Base-by-base conservation (phyloP, 345 rosid genomes). In the Eutrema japonicum region DNA sequence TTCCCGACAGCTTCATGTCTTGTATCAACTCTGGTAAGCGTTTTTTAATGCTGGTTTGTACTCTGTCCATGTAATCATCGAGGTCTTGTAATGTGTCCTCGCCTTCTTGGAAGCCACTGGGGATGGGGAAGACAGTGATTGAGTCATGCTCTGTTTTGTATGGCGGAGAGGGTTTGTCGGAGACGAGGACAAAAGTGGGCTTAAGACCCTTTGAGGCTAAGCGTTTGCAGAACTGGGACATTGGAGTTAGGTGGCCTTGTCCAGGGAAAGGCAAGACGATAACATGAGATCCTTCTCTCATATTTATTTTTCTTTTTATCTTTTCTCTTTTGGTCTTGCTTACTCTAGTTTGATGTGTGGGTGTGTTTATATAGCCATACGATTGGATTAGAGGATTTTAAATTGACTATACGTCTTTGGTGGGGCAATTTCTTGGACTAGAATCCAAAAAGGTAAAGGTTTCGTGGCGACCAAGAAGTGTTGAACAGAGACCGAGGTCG, bases 161-260 rank as follows among this genome's bases (percentile, higher is more conserved):
- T 2, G 64, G 70, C n/a, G 48, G 64, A 37, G 78, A 52, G 52
- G 77, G 66, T 12, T 66, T 72, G 65, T 26, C 62, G 30, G 80
- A 74, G 72, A 82, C 80, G 48, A 75, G 38, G 72, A 82, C 26
- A 6, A 83, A 54, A 26, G 86, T 85, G 62, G 78, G 68, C 16
- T 74, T 83, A 10, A 80, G 74, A 58, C 89, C 86, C 63, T 85
- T 84, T 3, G 82, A 79, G 45, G 75, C 87, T 59, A 88, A 74
- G 40, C 84, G 83, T 60, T 84, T 84, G 70, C 81, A 84, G 80
- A 85, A 84, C n/a, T 88, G 87, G 32, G 83, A 71, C 79, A 84
- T 57, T 22, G 92, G 92, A 61, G 81, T 85, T 30, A 87, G 45
- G 83, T 85, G 89, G 58, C 92, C 88, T 77, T 85, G 92, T 8